These are phyloP conservation scores for Capronia americana DNA, from an alignment of 2,329 filamentous ascomycete species.

Conservation along the genomic window DNA sequence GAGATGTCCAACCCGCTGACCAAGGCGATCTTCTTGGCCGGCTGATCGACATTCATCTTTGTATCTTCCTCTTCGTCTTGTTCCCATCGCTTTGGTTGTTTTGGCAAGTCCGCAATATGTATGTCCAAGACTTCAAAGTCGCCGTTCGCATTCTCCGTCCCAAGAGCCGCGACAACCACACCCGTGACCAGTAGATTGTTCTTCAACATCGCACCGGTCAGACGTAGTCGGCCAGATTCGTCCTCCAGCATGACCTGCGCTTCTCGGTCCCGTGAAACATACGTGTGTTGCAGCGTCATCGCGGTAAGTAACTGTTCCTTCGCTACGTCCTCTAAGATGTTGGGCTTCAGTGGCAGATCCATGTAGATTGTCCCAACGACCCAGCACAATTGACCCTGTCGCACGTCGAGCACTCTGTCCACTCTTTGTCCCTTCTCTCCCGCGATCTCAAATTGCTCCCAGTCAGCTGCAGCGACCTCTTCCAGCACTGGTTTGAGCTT, in stretches of 20 bases:
- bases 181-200: conserved; percentile 83
- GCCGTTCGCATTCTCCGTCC: conserved; percentile 89
- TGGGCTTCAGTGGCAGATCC: conserved; percentile 95
- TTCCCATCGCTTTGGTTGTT: conserved; percentile 81
- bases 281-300: conserved; percentile 77
- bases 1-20: conserved; percentile 88
- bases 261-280: conserved; percentile 68
- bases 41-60: conserved; percentile 36
- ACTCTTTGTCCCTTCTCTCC: conserved; percentile 77
- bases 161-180: conserved; percentile 91
- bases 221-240: conserved; percentile 83
- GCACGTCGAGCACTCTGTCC: conserved; percentile 90
- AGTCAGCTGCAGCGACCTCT: conserved; percentile 73
- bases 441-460: conserved; percentile 77
- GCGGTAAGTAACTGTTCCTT: conserved; percentile 95
- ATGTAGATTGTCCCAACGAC: conserved; percentile 94
- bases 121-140: conserved; percentile 92
- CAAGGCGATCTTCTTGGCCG: conserved; percentile 76
- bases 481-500: conserved; percentile 87
- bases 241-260: conserved; percentile 88
- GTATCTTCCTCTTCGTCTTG: conserved; percentile 59
- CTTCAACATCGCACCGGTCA: conserved; percentile 74
- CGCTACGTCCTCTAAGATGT: conserved; percentile 91
- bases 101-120: conserved; percentile 83
- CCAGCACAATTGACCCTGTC: conserved; percentile 95